Evolutionary conservation across 2,329 filamentous ascomycete genomes (phyloP).

Genomic region (Monilinia fructigena): DNA sequence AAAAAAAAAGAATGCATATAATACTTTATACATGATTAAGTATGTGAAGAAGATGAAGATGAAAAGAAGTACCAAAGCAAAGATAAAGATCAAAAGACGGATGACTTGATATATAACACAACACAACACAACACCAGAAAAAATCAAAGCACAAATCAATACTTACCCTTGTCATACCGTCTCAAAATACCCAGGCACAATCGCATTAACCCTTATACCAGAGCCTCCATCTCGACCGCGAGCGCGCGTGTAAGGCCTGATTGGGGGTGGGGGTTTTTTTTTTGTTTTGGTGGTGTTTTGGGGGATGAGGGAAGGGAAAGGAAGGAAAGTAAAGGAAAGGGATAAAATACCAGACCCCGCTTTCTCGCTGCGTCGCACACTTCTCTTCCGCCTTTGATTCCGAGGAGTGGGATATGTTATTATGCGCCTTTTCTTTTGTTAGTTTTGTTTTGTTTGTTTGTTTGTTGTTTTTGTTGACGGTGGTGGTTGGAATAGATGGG

Average conservation of each 20-base stretch:
- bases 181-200: constrained; percentile 79
- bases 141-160: background rate
- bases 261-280: background rate
- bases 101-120: no score
- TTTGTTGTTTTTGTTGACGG: background rate
- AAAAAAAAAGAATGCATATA: no score
- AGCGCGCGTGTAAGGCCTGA: constrained; percentile 67
- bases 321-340: background rate
- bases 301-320: background rate
- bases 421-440: constrained; percentile 53
- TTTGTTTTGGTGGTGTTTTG: background rate
- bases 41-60: no score
- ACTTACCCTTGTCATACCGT: constrained; percentile 74
- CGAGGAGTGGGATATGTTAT: constrained; percentile 76
- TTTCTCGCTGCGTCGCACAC: constrained; percentile 76
- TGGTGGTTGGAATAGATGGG: no score
- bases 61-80: no score
- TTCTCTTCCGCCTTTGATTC: constrained; percentile 63
- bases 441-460: no score
- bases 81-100: no score
- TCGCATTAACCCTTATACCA: constrained; percentile 72
- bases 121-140: no score
- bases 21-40: no score
- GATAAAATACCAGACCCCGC: constrained; percentile 61
- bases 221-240: constrained; percentile 58